phyloP scores from a whole-genome alignment of 768 basidiomycete species.

The Vararia minispora region DNA sequence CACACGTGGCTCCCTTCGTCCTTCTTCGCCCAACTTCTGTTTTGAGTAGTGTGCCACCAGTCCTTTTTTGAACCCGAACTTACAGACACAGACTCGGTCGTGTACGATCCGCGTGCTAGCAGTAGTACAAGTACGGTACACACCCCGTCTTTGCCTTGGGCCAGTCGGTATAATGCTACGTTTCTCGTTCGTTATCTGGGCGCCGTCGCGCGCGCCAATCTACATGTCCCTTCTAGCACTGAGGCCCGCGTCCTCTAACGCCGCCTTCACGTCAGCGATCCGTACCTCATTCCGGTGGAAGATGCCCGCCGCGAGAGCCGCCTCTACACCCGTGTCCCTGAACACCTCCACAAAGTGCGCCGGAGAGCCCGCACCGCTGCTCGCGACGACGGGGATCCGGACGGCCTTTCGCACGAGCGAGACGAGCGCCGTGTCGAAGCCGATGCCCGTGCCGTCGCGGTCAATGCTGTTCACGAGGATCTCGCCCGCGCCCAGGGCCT shows the following conservation, averaged over 20 bases:
- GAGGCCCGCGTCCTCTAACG: conserved; percentile 34
- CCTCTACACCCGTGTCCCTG: conserved; percentile 66
- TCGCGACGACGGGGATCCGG: conserved; percentile 87
- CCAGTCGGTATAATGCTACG: no score
- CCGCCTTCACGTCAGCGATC: conserved; percentile 70
- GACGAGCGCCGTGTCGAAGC: conserved; percentile 84
- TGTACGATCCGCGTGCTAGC: no score
- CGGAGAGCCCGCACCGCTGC: conserved; percentile 79
- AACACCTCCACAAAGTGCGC: conserved; percentile 90
- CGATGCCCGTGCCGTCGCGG: conserved; percentile 84
- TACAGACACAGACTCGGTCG: no score
- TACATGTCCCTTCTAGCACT: conserved; percentile 35
- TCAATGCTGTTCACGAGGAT: conserved; percentile 94
- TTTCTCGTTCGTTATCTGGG: no score
- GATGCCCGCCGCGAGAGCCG: conserved; percentile 92
- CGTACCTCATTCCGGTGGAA: conserved; percentile 87
- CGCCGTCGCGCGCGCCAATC: no score
- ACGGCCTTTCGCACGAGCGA: conserved; percentile 65
- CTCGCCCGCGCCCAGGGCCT: conserved; percentile 88
- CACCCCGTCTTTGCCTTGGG: no score
- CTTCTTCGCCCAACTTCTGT: no score
- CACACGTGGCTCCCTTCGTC: no score
- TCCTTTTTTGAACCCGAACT: no score
- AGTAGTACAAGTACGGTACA: no score
- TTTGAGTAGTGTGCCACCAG: no score